Percentiles rank a stretch among this genome's conserved stretches.
Evolutionary conservation across 768 basidiomycete species (phyloP).

Genomic region (Tricholomella constricta): DNA sequence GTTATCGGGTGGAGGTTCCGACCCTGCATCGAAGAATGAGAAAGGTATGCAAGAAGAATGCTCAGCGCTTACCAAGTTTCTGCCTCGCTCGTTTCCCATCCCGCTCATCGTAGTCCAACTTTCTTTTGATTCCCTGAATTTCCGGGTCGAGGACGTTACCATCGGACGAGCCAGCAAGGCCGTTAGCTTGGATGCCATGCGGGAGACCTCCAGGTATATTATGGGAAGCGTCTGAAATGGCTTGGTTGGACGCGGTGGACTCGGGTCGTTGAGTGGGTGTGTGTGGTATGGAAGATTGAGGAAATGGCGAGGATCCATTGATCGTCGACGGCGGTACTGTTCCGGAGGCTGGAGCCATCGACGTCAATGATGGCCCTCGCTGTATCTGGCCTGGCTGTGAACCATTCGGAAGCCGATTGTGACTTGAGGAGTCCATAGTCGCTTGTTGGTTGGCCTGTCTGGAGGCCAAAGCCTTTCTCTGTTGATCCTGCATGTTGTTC

Average conservation of each 20-base stretch:
- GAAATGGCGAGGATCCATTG: conserved; percentile 23
- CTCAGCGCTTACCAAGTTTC: conserved; percentile 61
- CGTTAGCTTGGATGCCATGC: conserved; percentile 12
- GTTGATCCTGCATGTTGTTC: conserved; percentile 61
- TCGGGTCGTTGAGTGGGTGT: conserved; percentile 32
- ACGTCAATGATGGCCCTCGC: conserved; percentile 19
- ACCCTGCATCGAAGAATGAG: conserved; percentile 17
- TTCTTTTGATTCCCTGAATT: conserved; percentile 68
- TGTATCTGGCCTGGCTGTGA: conserved; percentile 25
- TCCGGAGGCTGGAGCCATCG: neutral
- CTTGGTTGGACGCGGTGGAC: conserved; percentile 27
- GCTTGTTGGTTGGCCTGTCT: conserved; percentile 38
- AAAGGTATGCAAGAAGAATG: conserved; percentile 5
- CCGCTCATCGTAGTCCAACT: conserved; percentile 63
- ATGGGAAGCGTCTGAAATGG: conserved; percentile 23
- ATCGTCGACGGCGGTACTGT: conserved; percentile 16
- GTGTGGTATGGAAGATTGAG: conserved; percentile 28
- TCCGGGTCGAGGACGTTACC: conserved; percentile 58
- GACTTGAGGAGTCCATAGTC: conserved; percentile 5
- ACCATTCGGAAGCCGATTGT: conserved; percentile 10
- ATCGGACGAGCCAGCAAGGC: conserved; percentile 24
- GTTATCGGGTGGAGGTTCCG: conserved; percentile 49
- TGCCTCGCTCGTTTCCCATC: conserved; percentile 72
- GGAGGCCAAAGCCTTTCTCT: conserved; percentile 52
- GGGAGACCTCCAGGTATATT: conserved; percentile 12